Base-by-base conservation (phyloP, 164 flowering plant genomes). In the Warburgia ugandensis region DNA sequence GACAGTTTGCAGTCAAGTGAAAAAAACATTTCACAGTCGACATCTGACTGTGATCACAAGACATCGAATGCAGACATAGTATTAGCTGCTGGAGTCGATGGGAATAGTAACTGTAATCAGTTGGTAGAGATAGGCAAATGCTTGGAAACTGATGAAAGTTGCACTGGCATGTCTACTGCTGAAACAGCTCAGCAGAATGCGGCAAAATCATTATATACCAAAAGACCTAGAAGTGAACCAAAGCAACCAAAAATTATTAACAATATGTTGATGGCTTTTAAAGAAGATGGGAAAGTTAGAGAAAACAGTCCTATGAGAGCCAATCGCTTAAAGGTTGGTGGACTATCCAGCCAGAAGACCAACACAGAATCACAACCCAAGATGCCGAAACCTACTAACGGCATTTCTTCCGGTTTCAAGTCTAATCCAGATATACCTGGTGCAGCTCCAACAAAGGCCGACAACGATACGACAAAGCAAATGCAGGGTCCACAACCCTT, bases 301-400 rank as follows among this genome's bases (percentile, higher is more conserved):
- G 97, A 86, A 62, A 71, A 61, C 58, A 70, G 79, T 68, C 96
- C 99, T n/a, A 52, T 94, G 74, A 77, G 90, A 83, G 70, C 79
- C 30, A 75, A 57, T 60, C 80, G 79, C 22, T 12, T 57, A 48
- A 87, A 74, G 71, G 65, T 48, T 35, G 69, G 64, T 45, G 70
- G 68, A 65, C 52, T 43, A 9, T 49, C 69, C 29, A 65, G 43
- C 48, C 84, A 68, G 57, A 88, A 68, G 61, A 47, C 62, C 43
- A 69, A 67, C 48, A 7, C 55, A 8, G 99, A 94, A 56, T 68
- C 78, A 49, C 65, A 68, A 11, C 74, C 73, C 12, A 83, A 74
- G 74, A 47, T 73, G 25, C 61, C 79, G n/a, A 92, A 75, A 64
- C 68, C 74, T 32, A 59, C 53, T 62, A 20, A 11, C 19, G 60